Conservation (phyloP, 805 yeast species). For the Lipomyces mesembrius region DNA sequence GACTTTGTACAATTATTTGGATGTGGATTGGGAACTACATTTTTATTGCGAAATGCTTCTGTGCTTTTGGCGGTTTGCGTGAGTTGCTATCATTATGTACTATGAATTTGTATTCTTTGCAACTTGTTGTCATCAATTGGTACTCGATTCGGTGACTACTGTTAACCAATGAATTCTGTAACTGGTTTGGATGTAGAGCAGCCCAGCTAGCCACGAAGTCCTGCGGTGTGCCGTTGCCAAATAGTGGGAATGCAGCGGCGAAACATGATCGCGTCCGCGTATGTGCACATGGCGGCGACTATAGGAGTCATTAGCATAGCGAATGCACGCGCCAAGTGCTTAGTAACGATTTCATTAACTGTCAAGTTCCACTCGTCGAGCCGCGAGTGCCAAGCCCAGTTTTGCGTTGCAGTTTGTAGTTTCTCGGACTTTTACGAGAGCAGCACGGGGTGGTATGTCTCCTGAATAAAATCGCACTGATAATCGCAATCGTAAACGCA, state of each 20-base stretch:
- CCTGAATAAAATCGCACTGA: constrained; percentile 51
- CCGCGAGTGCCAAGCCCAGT: constrained; percentile 85
- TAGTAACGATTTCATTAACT: constrained; percentile 66
- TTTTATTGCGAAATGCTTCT: no score
- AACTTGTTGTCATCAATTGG: no score
- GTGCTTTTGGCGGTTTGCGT: no score
- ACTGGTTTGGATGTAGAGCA: no score
- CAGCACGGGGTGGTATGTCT: constrained; percentile 52
- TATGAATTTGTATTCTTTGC: no score
- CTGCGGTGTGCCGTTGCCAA: constrained; percentile 34
- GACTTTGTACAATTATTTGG: not conserved
- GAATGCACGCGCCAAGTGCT: constrained; percentile 80
- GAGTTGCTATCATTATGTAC: no score
- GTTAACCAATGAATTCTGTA: no score
- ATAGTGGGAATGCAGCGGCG: constrained; percentile 58
- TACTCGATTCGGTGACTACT: no score
- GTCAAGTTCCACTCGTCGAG: constrained; percentile 83
- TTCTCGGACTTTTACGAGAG: constrained; percentile 55
- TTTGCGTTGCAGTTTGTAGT: constrained; percentile 72
- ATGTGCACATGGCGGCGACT: constrained; percentile 50
- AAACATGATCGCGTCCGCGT: constrained; percentile 60
- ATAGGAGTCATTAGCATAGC: constrained; percentile 66
- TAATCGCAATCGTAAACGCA: constrained; percentile 57
- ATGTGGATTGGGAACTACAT: no score
- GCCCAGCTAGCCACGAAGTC: no score